Evolutionary conservation across 805 yeast species (phyloP), one percentile per base, ranked within the genome.

Genomic region (Sugiyamaella chiloensis): DNA sequence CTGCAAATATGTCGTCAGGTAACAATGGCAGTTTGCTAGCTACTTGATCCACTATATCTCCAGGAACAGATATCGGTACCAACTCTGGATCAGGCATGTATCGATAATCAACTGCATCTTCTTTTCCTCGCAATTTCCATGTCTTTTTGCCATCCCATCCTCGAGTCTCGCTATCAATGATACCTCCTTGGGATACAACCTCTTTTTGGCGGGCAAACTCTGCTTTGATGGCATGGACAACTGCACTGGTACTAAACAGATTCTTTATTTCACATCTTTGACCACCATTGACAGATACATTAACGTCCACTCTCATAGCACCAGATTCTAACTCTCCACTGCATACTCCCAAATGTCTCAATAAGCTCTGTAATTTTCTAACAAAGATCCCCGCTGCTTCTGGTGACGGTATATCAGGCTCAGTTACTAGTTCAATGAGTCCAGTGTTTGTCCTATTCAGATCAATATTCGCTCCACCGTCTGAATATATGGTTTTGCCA

Each of bases 51-150:
- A 75, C 59, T 3, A 83, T 73, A 0, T 61, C 60, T 1, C 66
- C 48, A 31, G 75, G 69, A 2, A 91, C 62, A 12, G 58, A 50
- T 3, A 90, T 66, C 1, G 67, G 64, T 0, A 93, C 89, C 24
- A 93, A 68, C 63, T 93, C 99, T 1, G 95, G 87, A 63, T 93
- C 99, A 0, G 98, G 96, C 75, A 91, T 83, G 61, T 89, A 93
- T 58, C 98, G 72, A 65, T 93, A 93, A 64, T 93, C 99, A 9
- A 86, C 75, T 0, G 87, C 77, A 32, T 78, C 77, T 62, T 91
- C 97, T 59, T 93, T 93, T 2, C 78, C 72, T 60, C 99, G 77
- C 42, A 85, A 67, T 42, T 76, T 73, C 39, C 75, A 71, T 0
- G 98, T 91, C 35, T 71, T 68, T 2, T 65, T 65, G 1, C 96